Percentiles rank a stretch among this genome's conserved stretches.
These are phyloP conservation scores for Nitzschia putrida DNA, from an alignment of 108 stramenopile genomes.

Conservation along the genomic window DNA sequence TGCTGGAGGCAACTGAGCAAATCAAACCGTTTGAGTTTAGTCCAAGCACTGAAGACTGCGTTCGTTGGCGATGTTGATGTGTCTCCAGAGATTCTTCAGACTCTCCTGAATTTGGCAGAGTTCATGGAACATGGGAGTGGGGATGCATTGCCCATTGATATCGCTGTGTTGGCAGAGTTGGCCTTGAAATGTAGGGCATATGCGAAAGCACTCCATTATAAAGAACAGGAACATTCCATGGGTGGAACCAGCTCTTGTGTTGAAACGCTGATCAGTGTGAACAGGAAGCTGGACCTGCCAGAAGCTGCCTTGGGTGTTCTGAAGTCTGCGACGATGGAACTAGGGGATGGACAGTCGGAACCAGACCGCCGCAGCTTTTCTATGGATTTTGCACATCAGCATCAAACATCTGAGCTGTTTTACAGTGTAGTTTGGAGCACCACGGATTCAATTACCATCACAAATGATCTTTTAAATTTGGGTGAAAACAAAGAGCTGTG, in stretches of 20 bases:
- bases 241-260: slow-evolving; percentile 69
- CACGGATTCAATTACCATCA: slow-evolving; percentile 30
- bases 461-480: slow-evolving; percentile 41
- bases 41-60: slow-evolving; percentile 85
- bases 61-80: slow-evolving; percentile 70
- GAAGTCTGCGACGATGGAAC: slow-evolving; percentile 81
- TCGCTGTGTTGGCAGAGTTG: slow-evolving; percentile 83
- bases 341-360: slow-evolving; percentile 17
- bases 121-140: slow-evolving; percentile 95
- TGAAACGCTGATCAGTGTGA: slow-evolving; percentile 94
- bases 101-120: slow-evolving; percentile 95
- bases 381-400: slow-evolving; percentile 28
- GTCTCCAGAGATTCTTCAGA: slow-evolving; percentile 92
- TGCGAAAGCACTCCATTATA: slow-evolving; percentile 94
- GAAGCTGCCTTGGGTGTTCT: slow-evolving; percentile 96
- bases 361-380: slow-evolving; percentile 5
- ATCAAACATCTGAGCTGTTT: slow-evolving; percentile 52
- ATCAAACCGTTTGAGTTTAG: slow-evolving; percentile 67
- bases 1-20: slow-evolving; percentile 91
- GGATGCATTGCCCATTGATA: slow-evolving; percentile 94
- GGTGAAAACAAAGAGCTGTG: slow-evolving; percentile 79
- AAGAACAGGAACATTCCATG: slow-evolving; percentile 88
- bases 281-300: slow-evolving; percentile 94
- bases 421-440: slow-evolving; percentile 75
- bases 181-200: slow-evolving; percentile 96